phyloP scores from a whole-genome alignment of 106 monocot species.

The Dendrobium huoshanense region DNA sequence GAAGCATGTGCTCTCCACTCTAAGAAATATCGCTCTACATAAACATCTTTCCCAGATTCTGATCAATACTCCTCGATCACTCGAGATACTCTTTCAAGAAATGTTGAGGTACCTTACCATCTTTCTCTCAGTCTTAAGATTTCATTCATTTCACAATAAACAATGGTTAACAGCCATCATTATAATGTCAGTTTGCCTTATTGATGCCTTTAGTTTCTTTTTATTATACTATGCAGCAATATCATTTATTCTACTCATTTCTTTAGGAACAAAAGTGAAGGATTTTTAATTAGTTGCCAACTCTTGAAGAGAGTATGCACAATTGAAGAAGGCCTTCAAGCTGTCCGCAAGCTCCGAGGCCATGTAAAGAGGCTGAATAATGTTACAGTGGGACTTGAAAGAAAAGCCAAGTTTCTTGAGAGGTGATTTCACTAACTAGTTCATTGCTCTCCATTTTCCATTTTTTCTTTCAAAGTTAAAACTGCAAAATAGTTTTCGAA shows the following conservation, averaged over 20 bases:
- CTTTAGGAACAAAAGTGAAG: constrained; percentile 48
- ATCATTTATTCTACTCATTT: not conserved
- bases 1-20: constrained; percentile 39
- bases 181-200: too few species aligned
- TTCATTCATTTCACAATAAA: too few species aligned
- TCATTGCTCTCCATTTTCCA: not conserved
- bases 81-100: constrained; percentile 47
- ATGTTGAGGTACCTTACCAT: constrained; percentile 33
- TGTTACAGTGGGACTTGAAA: constrained; percentile 28
- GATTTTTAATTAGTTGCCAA: constrained; percentile 37
- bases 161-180: too few species aligned
- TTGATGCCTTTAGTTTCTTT: not conserved
- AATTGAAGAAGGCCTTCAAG: constrained; percentile 21
- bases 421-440: constrained; percentile 15
- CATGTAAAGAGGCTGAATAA: constrained; percentile 19
- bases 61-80: constrained; percentile 18
- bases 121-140: too few species aligned
- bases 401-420: constrained; percentile 28
- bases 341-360: constrained; percentile 9
- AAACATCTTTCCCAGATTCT: constrained; percentile 19
- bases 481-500: too few species aligned
- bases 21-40: constrained; percentile 40
- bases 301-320: constrained; percentile 32
- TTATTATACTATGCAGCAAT: not conserved
- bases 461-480: not conserved